Evolutionary conservation across 352 stramenopile genomes (phyloP), one percentile per base, ranked within the genome.

Genomic region (Peronospora tabacina): DNA sequence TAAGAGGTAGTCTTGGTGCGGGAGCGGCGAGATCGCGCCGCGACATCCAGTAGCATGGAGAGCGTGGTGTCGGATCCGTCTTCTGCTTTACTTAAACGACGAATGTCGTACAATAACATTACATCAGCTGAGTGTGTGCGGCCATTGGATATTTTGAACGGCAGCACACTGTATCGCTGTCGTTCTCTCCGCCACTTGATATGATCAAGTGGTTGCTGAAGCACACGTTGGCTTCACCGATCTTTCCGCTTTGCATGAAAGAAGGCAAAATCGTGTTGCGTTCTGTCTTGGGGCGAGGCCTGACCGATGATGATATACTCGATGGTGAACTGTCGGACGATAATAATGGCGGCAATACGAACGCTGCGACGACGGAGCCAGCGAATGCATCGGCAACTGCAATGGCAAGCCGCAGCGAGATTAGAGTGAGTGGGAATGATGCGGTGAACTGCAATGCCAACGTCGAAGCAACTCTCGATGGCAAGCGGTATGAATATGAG

Each of bases 121-220:
- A 22, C 13, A n/a, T 48, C 60, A 3, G 15, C 42, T 24, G 54
- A 38, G 10, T 46, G n/a, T 44, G 22, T 26, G 1, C 40, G 60
- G 2, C 55, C 41, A 9, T 13, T 67, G 11, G 46, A 72, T 13
- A 49, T 54, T 22, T 59, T 75, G 26, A 39, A 56, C 17, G 53
- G 53, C 3, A 38, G 36, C 13, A 68, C 57, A 11, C 34, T 75
- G 19, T 68, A 63, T 40, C 51, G 40, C 6, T 55, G 58, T 33
- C 59, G 55, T 5, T 52, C 44, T 3, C 36, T 40, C 0, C 15
- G 42, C n/a, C 40, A 63, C 26, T 66, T 20, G 33, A 37, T 10
- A 43, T 75, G 26, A 37, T 75, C 4, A 40, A 75, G 46, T 75
- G 66, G 66, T 41, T 75, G 2, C 35, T 75, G 3, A 11, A 52